phyloP scores from a whole-genome alignment of 2,329 filamentous ascomycete species.

The Fusarium cicatricum region DNA sequence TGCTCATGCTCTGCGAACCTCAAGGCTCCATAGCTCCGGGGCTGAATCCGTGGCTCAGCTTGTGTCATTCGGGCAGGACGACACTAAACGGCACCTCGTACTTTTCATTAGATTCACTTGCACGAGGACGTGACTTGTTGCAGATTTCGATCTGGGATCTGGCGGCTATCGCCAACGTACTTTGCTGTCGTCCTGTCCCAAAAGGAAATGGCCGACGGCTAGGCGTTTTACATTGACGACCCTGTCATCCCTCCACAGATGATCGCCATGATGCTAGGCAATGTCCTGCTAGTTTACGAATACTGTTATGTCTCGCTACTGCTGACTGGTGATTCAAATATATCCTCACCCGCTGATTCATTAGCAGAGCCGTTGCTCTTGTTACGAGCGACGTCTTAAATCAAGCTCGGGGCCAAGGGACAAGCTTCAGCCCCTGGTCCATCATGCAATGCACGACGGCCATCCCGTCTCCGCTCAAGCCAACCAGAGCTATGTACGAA shows the following conservation, averaged over 20 bases:
- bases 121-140: not conserved
- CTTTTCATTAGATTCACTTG: slow-evolving; percentile 9
- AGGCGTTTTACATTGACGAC: slow-evolving; percentile 37
- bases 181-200: slow-evolving; percentile 11
- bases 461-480: slow-evolving; percentile 26
- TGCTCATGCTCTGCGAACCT: slow-evolving; percentile 21
- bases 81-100: slow-evolving; percentile 22
- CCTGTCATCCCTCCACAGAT: slow-evolving; percentile 13
- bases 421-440: slow-evolving; percentile 37
- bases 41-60: slow-evolving; percentile 41
- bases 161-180: slow-evolving; percentile 21
- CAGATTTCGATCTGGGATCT: slow-evolving; percentile 26
- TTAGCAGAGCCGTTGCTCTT: too few relatives aligned
- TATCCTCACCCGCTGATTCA: not conserved
- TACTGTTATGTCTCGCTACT: not conserved
- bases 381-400: slow-evolving; percentile 14
- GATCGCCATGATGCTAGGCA: slow-evolving; percentile 1
- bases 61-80: slow-evolving; percentile 32
- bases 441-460: slow-evolving; percentile 37
- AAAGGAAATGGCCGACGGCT: slow-evolving; percentile 17
- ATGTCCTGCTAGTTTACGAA: not conserved
- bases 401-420: slow-evolving; percentile 20
- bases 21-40: slow-evolving; percentile 30
- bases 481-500: slow-evolving; percentile 11
- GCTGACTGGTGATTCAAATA: not conserved